phyloP scores from a whole-genome alignment of 768 basidiomycete species.

The Suillus weaverae region DNA sequence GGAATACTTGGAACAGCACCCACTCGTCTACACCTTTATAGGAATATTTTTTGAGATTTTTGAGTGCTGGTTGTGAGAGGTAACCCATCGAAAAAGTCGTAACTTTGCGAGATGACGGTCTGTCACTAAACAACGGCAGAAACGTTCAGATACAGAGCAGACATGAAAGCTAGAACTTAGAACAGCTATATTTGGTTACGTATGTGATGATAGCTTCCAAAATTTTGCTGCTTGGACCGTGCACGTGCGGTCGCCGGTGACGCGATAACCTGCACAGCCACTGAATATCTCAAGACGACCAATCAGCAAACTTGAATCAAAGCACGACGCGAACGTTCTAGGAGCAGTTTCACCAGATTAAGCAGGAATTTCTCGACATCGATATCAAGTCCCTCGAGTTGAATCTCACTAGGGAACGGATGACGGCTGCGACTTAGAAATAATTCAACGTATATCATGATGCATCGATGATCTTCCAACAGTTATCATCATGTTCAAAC shows the following conservation, averaged over 20 bases:
- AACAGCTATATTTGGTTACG: neutral
- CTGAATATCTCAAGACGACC: neutral
- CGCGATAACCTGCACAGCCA: neutral
- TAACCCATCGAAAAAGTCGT: slow-evolving; percentile 51
- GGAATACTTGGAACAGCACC: slow-evolving; percentile 22
- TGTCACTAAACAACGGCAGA: neutral
- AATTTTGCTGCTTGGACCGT: neutral
- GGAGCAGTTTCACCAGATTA: too few species aligned
- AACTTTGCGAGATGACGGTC: neutral
- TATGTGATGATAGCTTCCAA: neutral
- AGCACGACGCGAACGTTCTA: too few species aligned
- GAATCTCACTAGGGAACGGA: neutral
- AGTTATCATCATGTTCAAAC: neutral
- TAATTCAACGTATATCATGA: neutral
- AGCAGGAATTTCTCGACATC: too few species aligned
- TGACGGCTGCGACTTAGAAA: neutral
- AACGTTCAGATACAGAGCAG: neutral
- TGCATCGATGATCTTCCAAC: neutral
- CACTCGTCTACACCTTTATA: slow-evolving; percentile 85
- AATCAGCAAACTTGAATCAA: too few species aligned
- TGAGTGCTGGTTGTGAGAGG: slow-evolving; percentile 64
- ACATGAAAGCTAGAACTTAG: slow-evolving; percentile 5
- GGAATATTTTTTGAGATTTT: slow-evolving; percentile 73
- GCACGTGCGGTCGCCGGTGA: neutral
- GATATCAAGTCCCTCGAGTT: too few species aligned